These are phyloP conservation scores for Pyrenochaeta sp. DNA, from an alignment of 2,329 filamentous ascomycete genomes.

Conservation along the genomic window DNA sequence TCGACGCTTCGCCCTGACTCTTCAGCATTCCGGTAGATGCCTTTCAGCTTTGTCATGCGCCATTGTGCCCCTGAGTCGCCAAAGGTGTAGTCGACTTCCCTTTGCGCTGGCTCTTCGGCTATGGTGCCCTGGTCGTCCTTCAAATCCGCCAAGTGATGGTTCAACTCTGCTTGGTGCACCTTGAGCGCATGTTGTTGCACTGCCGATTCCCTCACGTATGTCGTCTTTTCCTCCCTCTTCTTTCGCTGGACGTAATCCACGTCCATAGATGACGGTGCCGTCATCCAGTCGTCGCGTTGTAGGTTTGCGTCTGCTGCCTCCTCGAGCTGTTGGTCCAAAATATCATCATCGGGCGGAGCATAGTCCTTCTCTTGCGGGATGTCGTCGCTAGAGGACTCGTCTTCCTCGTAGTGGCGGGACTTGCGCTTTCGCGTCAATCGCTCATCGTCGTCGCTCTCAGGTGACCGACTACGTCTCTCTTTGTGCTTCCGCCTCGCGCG, in stretches of 20 bases:
- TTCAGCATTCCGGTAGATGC: slow-evolving; percentile 81
- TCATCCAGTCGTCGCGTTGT: slow-evolving; percentile 93
- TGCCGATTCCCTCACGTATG: slow-evolving; percentile 55
- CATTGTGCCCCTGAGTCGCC: slow-evolving; percentile 90
- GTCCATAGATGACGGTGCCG: slow-evolving; percentile 80
- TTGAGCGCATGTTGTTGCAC: slow-evolving; percentile 71
- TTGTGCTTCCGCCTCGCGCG: slow-evolving; percentile 45
- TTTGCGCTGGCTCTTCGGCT: slow-evolving; percentile 60
- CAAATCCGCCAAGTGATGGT: slow-evolving; percentile 71
- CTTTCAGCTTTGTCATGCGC: slow-evolving; percentile 95
- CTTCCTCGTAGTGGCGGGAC: slow-evolving; percentile 44
- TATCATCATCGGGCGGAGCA: slow-evolving; percentile 53
- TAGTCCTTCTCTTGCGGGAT: slow-evolving; percentile 56
- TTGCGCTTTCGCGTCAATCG: slow-evolving; percentile 44
- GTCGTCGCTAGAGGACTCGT: slow-evolving; percentile 40
- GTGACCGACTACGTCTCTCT: slow-evolving; percentile 29
- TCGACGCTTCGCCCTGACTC: slow-evolving; percentile 77
- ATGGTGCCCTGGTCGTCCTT: slow-evolving; percentile 36
- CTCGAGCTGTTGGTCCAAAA: slow-evolving; percentile 54
- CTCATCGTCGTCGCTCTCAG: slow-evolving; percentile 48
- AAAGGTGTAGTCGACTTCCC: slow-evolving; percentile 81
- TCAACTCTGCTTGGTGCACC: slow-evolving; percentile 83
- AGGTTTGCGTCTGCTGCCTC: slow-evolving; percentile 52
- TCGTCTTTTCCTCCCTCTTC: slow-evolving; percentile 57
- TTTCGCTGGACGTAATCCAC: slow-evolving; percentile 81